Evolutionary conservation across 116 monocot genomes (phyloP), one percentile per base, ranked within the genome.

Genomic region (Trichopus zeylanicus): DNA sequence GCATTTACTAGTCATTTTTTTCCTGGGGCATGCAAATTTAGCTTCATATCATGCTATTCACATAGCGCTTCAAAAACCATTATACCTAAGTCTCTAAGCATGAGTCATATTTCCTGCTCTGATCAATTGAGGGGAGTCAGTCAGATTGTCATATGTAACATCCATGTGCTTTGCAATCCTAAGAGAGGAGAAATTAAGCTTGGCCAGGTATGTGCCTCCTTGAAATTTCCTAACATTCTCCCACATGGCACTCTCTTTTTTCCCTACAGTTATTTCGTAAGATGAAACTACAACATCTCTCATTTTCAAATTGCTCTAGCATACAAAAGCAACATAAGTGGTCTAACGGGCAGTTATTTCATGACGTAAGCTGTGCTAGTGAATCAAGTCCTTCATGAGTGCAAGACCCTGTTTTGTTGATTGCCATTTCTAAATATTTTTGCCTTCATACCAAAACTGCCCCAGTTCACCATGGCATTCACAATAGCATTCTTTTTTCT

Each of bases 81-180:
- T 42, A 42, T 42, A 42, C 12, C n/a, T 42, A 15, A n/a, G n/a
- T 42, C 42, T 13, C 42, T 42, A 42, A 42, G 16, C 13, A 15
- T 32, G 30, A 22, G 18, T 59, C 22, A 30, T 51, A 7, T 66
- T 27, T 54, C 54, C 92, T 84, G 92, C 60, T 66, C 51, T 42
- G 9, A 25, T 65, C 28, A 64, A 15, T 59, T 70, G 32, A 70
- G 48, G 31, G 62, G 63, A 54, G 70, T 60, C 56, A 86, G 81
- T 57, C 78, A 61, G 62, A 57, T 97, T 67, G 80, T 97, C 53
- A 63, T 97, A 13, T 97, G 97, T 66, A 97, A 97, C 61, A 85
- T 82, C 72, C 97, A 97, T 78, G 87, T 97, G 59, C 85, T 97
- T 52, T 97, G 77, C 78, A 97, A 97, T 75, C 91, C 91, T 35